These are phyloP conservation scores for Dendrobium huoshanense DNA, from an alignment of 106 monocot genomes.

Conservation along the genomic window DNA sequence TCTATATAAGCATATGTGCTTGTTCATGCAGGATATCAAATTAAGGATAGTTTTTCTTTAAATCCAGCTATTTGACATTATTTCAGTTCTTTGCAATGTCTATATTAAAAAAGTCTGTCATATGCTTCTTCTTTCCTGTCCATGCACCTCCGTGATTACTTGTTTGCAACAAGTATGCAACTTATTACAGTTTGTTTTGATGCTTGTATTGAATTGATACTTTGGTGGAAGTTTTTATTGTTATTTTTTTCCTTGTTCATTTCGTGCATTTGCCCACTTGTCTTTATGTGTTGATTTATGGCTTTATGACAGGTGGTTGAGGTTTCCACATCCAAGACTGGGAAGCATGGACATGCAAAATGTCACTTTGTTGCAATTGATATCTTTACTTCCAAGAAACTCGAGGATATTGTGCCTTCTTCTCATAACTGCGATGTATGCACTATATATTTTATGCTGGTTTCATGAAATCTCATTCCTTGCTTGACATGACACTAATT, in stretches of 20 bases:
- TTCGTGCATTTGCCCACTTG: neutral
- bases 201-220: too few species aligned
- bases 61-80: too few species aligned
- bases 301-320: constrained; percentile 40
- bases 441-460: neutral
- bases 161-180: too few species aligned
- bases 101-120: too few species aligned
- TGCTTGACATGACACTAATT: neutral
- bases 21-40: too few species aligned
- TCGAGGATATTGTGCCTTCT: constrained; percentile 72
- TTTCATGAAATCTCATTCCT: neutral
- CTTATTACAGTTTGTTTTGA: too few species aligned
- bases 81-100: too few species aligned
- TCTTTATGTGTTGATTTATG: neutral
- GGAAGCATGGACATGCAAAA: constrained; percentile 73
- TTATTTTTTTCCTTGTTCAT: neutral
- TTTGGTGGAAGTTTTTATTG: neutral
- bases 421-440: constrained; percentile 69
- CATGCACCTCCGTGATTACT: too few species aligned
- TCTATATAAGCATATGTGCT: too few species aligned
- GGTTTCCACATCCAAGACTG: constrained; percentile 75
- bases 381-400: constrained; percentile 62
- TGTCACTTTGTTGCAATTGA: constrained; percentile 75
- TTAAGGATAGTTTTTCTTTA: too few species aligned
- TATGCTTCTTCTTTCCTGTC: too few species aligned